Evolutionary conservation across 257 asterid genomes (phyloP), one percentile per base, ranked within the genome.

Genomic region (Scutellaria minor): DNA sequence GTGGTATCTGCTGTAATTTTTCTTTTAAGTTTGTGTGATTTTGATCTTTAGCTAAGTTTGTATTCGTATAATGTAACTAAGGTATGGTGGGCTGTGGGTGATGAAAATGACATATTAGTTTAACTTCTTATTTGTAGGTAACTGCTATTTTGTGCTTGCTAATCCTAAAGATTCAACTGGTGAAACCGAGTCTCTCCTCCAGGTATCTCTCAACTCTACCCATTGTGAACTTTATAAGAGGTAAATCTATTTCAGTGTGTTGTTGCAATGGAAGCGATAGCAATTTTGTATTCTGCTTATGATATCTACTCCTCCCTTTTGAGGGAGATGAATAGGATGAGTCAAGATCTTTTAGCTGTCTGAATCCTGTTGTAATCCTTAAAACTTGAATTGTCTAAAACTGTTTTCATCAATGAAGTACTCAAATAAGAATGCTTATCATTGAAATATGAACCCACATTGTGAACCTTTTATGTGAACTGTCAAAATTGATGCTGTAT

Each of bases 101-200:
- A 67, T 65, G 70, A 50, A 52, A 20, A 13, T 80, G 71, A 55
- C 42, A 5, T 59, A 58, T 66, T 22, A 10, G 27, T 9, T 48
- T 10, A 53, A 64, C 14, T 54, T 31, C 56, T 15, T 46, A 12
- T 65, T 13, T 9, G 1, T 77, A 94, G 98, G 90, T 67, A 77
- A 78, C 52, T 81, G 73, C 71, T 72, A 76, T 75, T 86, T 89
- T 60, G 83, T 85, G 83, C 90, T 89, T n/a, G 85, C 90, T 52
- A 89, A 89, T 79, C 96, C 98, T 5, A 91, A 83, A 66, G 90
- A 88, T 71, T 75, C 85, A 6, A 90, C 79, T 51, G 87, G 58
- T 24, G 60, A 64, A 54, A 82, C 92, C 75, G 85, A 82, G 84
- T 74, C 80, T 63, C 85, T 88, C 6, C 85, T 94, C 47, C 83